Conservation (phyloP, 2,329 filamentous ascomycete genomes). For the Stemphylium lycopersici region DNA sequence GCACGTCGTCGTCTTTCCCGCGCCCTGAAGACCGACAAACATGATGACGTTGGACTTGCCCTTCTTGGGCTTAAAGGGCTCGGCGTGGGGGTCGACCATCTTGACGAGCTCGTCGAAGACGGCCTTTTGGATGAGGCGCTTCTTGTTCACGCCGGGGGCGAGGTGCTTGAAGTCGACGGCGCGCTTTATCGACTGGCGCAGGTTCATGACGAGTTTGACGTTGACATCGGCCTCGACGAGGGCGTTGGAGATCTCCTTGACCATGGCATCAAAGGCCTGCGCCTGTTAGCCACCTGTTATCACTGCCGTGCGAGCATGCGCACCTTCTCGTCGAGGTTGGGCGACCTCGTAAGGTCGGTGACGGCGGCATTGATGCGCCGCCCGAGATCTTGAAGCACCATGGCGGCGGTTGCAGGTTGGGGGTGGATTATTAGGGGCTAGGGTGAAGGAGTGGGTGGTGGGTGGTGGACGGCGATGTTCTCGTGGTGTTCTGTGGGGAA, state of each 20-base stretch:
- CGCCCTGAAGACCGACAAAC: slow-evolving; percentile 98
- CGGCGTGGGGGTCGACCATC: slow-evolving; percentile 92
- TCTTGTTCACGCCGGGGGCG: slow-evolving; percentile 93
- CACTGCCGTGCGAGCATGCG: slow-evolving; percentile 8
- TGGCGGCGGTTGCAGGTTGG: slow-evolving; percentile 51
- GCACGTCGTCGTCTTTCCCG: slow-evolving; percentile 97
- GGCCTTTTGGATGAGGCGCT: slow-evolving; percentile 94
- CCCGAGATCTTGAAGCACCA: slow-evolving; percentile 99
- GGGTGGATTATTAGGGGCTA: slow-evolving; percentile 6
- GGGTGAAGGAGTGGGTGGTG: slow-evolving; percentile 8
- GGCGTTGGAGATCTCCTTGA: slow-evolving; percentile 96
- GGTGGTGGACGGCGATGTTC: slow-evolving; percentile 11
- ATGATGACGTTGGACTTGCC: slow-evolving; percentile 97
- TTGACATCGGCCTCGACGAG: slow-evolving; percentile 98
- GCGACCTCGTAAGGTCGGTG: slow-evolving; percentile 87
- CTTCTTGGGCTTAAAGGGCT: slow-evolving; percentile 96
- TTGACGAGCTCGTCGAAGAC: slow-evolving; percentile 97
- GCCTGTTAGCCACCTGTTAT: slow-evolving; percentile 45
- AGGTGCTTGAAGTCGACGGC: slow-evolving; percentile 95
- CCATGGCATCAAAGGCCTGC: slow-evolving; percentile 94
- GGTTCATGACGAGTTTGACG: slow-evolving; percentile 85
- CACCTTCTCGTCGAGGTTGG: slow-evolving; percentile 95
- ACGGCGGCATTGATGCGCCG: slow-evolving; percentile 98
- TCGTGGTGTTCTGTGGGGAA: slow-evolving; percentile 29
- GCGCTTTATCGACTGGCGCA: slow-evolving; percentile 90